Evolutionary conservation across 129 eudicot species (phyloP).

Genomic region (Deinandra increscens): DNA sequence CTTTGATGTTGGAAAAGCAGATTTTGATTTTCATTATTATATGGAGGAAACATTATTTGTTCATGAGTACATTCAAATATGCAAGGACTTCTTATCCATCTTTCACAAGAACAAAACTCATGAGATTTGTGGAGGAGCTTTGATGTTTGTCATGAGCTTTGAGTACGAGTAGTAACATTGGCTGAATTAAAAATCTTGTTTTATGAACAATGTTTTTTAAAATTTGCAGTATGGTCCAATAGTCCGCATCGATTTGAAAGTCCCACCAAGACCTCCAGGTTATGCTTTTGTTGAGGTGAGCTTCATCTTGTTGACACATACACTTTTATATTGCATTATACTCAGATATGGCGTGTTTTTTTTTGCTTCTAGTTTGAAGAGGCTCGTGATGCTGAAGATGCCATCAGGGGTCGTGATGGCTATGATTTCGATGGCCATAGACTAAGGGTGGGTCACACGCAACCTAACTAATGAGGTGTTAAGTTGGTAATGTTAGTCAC

Average conservation of each 20-base stretch:
- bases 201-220: conserved; percentile 7
- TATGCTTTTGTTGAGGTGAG: conserved; percentile 95
- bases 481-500: background rate
- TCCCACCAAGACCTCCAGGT: conserved; percentile 98
- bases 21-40: no score
- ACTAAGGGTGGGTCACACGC: conserved; percentile 60
- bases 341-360: background rate
- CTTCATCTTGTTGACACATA: background rate
- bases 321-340: background rate
- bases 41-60: background rate
- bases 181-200: background rate
- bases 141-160: background rate
- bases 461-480: background rate
- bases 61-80: background rate
- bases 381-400: conserved; percentile 93
- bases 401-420: conserved; percentile 94
- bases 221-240: conserved; percentile 84
- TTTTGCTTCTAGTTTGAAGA: conserved; percentile 67
- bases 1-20: background rate
- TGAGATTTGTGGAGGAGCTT: background rate
- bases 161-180: background rate
- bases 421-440: conserved; percentile 92
- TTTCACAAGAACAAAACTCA: background rate
- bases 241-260: conserved; percentile 81
- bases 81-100: background rate